Evolutionary conservation across 805 yeast genomes (phyloP), one percentile per base, ranked within the genome.

Genomic region (Clavispora fructus): DNA sequence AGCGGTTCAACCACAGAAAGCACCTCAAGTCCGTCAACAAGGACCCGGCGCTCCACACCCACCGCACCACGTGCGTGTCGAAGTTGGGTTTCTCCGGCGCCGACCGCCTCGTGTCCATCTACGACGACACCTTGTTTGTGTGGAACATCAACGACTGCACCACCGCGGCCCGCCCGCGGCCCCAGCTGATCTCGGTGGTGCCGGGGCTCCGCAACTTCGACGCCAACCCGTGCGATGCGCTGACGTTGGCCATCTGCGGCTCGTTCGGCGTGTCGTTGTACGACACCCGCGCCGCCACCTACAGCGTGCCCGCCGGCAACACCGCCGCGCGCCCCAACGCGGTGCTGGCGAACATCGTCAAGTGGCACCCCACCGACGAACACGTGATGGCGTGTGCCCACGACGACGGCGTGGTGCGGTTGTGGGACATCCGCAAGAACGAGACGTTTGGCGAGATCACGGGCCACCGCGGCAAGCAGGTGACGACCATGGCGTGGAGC

Each of bases 391-490:
- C 90, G 3, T 78, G 89, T 2, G 79, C 82, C 7, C 85, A 82
- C 53, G 62, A 68, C 31, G 79, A 79, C 52, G 79, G 78, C 4
- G 63, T 77, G 3, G 75, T 83, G 37, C 69, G 82, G 52, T 67
- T 87, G 29, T 87, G 95, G 95, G 95, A 87, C 64, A 78, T 85
- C 39, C 72, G 95, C 51, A 76, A 73, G 54, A 73, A 79, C 35
- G 74, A 73, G 14, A 80, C 82, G 2, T 66, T 79, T 44, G 77
- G 80, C 8, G 65, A 67, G 35, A 65, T 85, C 33, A 58, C 65
- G 2, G 87, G 87, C 1, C 89, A 84, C 55, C 60, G 68, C 6
- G 82, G 77, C 49, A 61, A 63, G 30, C 48, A 50, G 16, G 69
- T 87, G 13, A 77, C 80, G 7, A 65, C 80, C 19, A 55, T 87